A percentile compares a stretch with the other conserved stretches of the same genome.
phyloP scores from a whole-genome alignment of 2,329 filamentous ascomycete genomes.

The Myriosclerotinia duriaeana region DNA sequence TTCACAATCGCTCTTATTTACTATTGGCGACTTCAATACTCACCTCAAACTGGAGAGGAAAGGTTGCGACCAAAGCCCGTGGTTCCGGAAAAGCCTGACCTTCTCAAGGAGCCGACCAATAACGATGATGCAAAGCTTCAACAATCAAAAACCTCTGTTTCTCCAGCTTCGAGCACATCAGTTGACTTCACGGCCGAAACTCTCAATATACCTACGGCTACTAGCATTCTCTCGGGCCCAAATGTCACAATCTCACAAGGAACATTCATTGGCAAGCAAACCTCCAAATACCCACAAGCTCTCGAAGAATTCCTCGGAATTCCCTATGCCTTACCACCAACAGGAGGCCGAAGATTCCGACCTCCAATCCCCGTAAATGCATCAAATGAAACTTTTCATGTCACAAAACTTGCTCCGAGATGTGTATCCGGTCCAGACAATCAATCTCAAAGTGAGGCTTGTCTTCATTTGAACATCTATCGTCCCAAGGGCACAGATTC shows the following conservation, averaged over 20 bases:
- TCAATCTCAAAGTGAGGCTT: conserved; percentile 47
- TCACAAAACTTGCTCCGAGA: conserved; percentile 41
- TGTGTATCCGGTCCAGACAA: conserved; percentile 32
- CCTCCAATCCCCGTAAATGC: conserved; percentile 35
- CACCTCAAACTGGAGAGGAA: conserved; percentile 1
- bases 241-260: conserved; percentile 35
- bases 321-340: conserved; percentile 50
- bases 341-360: conserved; percentile 49
- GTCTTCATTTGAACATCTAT: conserved; percentile 54
- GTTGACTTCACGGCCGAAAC: not conserved
- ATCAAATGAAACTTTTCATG: conserved; percentile 40
- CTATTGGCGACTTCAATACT: conserved; percentile 18
- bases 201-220: not conserved
- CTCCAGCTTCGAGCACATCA: no score
- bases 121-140: conserved; percentile 6
- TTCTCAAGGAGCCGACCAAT: not conserved
- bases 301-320: conserved; percentile 49
- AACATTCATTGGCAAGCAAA: conserved; percentile 33
- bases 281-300: conserved; percentile 29
- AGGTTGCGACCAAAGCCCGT: conserved; percentile 7
- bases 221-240: not conserved
- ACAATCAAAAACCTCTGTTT: not conserved
- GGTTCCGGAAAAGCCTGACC: conserved; percentile 10
- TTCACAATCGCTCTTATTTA: conserved; percentile 14
- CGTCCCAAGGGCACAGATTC: conserved; percentile 35